Evolutionary conservation across 441 rosid genomes (phyloP), one percentile per base, ranked within the genome.

Genomic region (Populus hybrid): DNA sequence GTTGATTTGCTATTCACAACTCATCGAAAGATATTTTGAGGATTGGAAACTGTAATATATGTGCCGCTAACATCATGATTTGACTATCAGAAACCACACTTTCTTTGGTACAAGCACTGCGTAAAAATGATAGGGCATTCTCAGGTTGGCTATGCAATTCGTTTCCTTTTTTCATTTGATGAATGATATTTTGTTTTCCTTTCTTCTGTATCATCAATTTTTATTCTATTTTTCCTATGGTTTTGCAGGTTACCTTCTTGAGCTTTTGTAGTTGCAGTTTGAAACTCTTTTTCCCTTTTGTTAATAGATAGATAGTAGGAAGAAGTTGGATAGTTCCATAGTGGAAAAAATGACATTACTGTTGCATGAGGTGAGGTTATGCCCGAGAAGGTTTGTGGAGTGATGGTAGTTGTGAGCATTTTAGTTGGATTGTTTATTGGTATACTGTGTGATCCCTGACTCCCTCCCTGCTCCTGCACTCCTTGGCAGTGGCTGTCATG

Each of bases 401-500:
- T 72, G 26, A 14, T 30, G 26, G n/a, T 75, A n/a, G 65, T 36
- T 57, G 32, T 71, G 14, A 76, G n/a, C 12, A 16, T 50, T 50
- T 76, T 71, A 42, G 26, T 28, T 69, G 72, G 69, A 70, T 57
- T 26, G 65, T 19, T 18, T 38, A 34, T 34, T 40, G 14, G 10
- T 53, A 28, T 59, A 19, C 34, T 19, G 18, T 70, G 36, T 61
- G 7, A 16, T 70, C 46, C 70, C 68, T 82, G 21, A 80, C 34
- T n/a, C 6, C 61, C 59, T 14, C 59, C 59, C 19, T 50, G 24
- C 74, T 6, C 30, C 42, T 72, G 57, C 67, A 14, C 61, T 65
- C 38, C 66, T 72, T 81, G 72, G 74, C 88, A 82, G 88, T 75
- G 83, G 64, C 68, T 76, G 75, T 34, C 57, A 83, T 80, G 76